Conservation (phyloP, 345 rosid species). For the Aquilaria sinensis region DNA sequence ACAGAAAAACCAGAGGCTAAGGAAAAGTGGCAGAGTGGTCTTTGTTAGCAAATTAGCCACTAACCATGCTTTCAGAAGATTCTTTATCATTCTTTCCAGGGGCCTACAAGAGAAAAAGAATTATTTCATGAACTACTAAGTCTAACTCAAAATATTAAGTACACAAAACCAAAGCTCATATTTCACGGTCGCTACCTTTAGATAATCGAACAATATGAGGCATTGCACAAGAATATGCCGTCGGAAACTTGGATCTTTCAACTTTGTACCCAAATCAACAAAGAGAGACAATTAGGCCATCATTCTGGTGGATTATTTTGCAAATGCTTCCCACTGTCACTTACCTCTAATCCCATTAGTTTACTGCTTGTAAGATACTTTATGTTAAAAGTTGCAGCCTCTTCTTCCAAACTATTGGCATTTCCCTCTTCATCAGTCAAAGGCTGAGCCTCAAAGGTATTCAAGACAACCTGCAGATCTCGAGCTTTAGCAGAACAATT, state of each 20-base stretch:
- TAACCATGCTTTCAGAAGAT: conserved; percentile 89
- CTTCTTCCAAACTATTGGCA: conserved; percentile 91
- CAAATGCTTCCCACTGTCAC: conserved; percentile 12
- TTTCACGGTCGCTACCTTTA: conserved; percentile 51
- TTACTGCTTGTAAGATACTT: conserved; percentile 98
- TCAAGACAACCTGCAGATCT: conserved; percentile 70
- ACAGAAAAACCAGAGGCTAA: background rate
- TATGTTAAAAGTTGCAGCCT: conserved; percentile 83
- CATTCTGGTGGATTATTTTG: conserved; percentile 5
- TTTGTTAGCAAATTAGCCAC: conserved; percentile 18
- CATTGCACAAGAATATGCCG: conserved; percentile 97
- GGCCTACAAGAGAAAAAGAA: conserved; percentile 39
- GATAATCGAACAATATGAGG: conserved; percentile 87
- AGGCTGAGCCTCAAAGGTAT: conserved; percentile 94
- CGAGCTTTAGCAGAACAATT: conserved; percentile 12
- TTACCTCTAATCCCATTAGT: conserved; percentile 96
- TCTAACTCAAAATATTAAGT: conserved; percentile 6
- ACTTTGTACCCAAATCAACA: conserved; percentile 33
- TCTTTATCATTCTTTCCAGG: conserved; percentile 98
- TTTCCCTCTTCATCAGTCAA: conserved; percentile 96
- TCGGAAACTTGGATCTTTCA: conserved; percentile 95
- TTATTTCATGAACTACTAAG: conserved; percentile 8
- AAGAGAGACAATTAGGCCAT: conserved; percentile 12
- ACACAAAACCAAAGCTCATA: conserved; percentile 1
- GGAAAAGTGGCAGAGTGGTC: background rate